Evolutionary conservation across 257 asterid species (phyloP).

Genomic region (Knoxia roxburghii): DNA sequence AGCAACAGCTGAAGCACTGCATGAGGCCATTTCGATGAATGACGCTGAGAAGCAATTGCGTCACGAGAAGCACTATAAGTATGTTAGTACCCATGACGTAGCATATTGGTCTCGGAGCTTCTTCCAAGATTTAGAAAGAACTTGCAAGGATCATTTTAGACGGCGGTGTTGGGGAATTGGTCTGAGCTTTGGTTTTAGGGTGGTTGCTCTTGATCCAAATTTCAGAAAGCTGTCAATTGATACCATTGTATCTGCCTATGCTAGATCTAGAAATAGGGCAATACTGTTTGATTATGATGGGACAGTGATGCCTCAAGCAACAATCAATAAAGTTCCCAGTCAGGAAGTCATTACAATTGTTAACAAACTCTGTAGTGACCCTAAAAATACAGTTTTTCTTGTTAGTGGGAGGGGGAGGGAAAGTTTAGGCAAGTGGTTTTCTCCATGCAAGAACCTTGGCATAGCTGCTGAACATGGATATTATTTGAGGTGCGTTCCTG

Average conservation of each 20-base stretch:
- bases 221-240: constrained; percentile 43
- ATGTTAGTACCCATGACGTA: constrained; percentile 47
- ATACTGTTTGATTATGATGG: constrained; percentile 50
- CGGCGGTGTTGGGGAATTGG: constrained; percentile 51
- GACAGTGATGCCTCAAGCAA: constrained; percentile 42
- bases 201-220: constrained; percentile 52
- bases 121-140: constrained; percentile 51
- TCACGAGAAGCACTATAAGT: constrained; percentile 51
- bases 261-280: constrained; percentile 38
- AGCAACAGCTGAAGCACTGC: constrained; percentile 43
- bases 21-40: constrained; percentile 41
- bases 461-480: constrained; percentile 55
- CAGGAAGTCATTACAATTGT: constrained; percentile 32
- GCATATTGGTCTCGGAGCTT: constrained; percentile 52
- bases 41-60: constrained; percentile 50
- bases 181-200: constrained; percentile 44
- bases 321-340: constrained; percentile 33
- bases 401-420: constrained; percentile 50
- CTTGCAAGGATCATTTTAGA: constrained; percentile 44
- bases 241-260: constrained; percentile 33
- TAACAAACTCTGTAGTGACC: constrained; percentile 32
- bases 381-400: constrained; percentile 33
- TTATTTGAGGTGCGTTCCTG: constrained; percentile 40
- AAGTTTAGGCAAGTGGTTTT: constrained; percentile 41
- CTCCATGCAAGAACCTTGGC: constrained; percentile 42